Evolutionary conservation across 345 rosid species (phyloP).

Genomic region (Salix purpurea): DNA sequence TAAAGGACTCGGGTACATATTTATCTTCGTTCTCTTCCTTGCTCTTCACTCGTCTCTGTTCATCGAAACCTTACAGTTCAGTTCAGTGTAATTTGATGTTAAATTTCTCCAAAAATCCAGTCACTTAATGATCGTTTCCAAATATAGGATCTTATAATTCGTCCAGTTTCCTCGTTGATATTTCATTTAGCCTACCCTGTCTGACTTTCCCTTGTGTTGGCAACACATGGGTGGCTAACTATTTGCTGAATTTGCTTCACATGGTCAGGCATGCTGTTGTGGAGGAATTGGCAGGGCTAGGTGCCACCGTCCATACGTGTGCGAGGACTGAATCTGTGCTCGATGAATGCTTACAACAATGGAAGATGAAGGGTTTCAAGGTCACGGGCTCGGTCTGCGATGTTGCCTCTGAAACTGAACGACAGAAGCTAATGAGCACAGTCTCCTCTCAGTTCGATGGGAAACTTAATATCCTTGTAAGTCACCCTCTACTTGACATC

Average conservation of each 20-base stretch:
- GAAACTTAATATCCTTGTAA: slow-evolving; percentile 19
- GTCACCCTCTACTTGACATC: not conserved
- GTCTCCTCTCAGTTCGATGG: slow-evolving; percentile 17
- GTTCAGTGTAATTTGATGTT: too few species aligned
- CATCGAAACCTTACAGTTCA: too few species aligned
- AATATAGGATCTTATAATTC: too few species aligned
- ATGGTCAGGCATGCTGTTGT: slow-evolving; percentile 11
- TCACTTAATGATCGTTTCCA: too few species aligned
- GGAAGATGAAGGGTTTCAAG: slow-evolving; percentile 19
- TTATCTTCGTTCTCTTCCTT: not conserved
- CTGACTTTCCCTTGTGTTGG: too few species aligned
- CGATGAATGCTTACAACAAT: slow-evolving; percentile 1
- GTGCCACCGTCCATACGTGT: slow-evolving; percentile 18
- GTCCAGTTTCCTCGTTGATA: too few species aligned
- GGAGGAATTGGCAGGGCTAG: slow-evolving; percentile 22
- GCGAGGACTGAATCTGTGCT: slow-evolving; percentile 6
- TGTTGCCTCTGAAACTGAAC: slow-evolving; percentile 6
- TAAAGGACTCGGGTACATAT: slow-evolving; percentile 27
- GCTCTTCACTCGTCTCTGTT: too few species aligned
- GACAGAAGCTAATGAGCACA: slow-evolving; percentile 2
- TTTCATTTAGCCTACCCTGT: too few species aligned
- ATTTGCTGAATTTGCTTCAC: too few species aligned
- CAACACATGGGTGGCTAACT: too few species aligned
- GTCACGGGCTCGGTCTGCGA: slow-evolving; percentile 19
- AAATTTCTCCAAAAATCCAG: too few species aligned